Percentiles rank a stretch among this genome's conserved stretches.
Conservation (phyloP, 2,329 filamentous ascomycete genomes). For the Colletotrichum sp. region DNA sequence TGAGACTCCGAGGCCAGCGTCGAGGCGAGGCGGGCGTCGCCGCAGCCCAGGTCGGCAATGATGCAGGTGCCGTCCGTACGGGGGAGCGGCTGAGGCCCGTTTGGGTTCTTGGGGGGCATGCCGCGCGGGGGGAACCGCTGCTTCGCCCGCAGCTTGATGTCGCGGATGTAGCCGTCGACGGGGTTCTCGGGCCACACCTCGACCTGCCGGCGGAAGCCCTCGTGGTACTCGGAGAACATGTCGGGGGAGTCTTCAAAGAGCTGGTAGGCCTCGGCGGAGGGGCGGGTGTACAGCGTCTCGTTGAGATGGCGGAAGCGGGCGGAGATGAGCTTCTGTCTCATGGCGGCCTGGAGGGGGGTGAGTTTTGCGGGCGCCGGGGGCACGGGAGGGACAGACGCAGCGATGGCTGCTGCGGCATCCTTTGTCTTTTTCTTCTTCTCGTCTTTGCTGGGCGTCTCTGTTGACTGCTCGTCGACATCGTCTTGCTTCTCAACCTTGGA, state of each 20-base stretch:
- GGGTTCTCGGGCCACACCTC: slow-evolving; percentile 97
- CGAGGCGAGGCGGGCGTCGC: slow-evolving; percentile 82
- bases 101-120: slow-evolving; percentile 21
- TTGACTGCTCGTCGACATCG: slow-evolving; percentile 18
- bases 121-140: slow-evolving; percentile 38
- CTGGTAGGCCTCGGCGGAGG: slow-evolving; percentile 80
- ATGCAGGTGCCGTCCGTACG: slow-evolving; percentile 75
- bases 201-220: slow-evolving; percentile 94
- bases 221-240: slow-evolving; percentile 96
- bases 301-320: slow-evolving; percentile 98
- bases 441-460: slow-evolving; percentile 11
- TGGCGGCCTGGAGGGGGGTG: slow-evolving; percentile 90
- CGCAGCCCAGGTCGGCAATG: slow-evolving; percentile 92
- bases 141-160: slow-evolving; percentile 72
- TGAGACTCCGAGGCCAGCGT: slow-evolving; percentile 67
- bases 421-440: slow-evolving; percentile 23
- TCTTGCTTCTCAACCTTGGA: slow-evolving; percentile 23
- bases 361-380: slow-evolving; percentile 64
- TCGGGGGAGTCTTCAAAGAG: slow-evolving; percentile 87
- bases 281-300: slow-evolving; percentile 92
- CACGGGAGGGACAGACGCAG: slow-evolving; percentile 34
- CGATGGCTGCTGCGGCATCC: slow-evolving; percentile 24
- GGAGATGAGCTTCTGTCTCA: slow-evolving; percentile 93
- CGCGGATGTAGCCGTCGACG: slow-evolving; percentile 82
- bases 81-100: slow-evolving; percentile 62